These are phyloP conservation scores for Taxillus chinensis DNA, from an alignment of 164 flowering plant genomes.

Conservation along the genomic window DNA sequence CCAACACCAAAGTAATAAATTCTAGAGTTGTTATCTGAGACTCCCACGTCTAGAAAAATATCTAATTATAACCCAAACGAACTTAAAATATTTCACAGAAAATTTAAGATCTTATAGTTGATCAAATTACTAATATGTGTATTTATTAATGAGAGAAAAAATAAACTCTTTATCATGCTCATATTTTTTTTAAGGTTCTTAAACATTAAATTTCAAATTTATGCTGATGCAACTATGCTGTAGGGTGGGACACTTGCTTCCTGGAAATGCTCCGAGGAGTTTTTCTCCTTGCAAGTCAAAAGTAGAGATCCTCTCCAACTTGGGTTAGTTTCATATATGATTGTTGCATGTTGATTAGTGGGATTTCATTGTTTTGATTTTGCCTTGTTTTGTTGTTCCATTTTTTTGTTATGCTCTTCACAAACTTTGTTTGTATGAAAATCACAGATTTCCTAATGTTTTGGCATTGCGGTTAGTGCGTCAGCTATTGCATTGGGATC, in stretches of 20 bases:
- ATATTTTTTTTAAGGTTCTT: not conserved
- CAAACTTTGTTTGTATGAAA: constrained; percentile 1
- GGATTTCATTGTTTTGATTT: not conserved
- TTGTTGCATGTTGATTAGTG: not conserved
- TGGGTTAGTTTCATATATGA: constrained; percentile 47
- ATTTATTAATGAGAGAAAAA: too few species aligned
- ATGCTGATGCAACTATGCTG: constrained; percentile 2
- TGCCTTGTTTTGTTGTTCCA: not conserved
- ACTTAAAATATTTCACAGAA: too few species aligned
- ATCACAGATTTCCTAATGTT: constrained; percentile 76
- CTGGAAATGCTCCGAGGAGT: constrained; percentile 98
- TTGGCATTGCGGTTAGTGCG: constrained; percentile 88
- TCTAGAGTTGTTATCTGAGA: too few species aligned
- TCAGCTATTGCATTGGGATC: constrained; percentile 72
- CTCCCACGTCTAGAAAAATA: too few species aligned
- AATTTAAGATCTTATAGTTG: too few species aligned
- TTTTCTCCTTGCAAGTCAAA: constrained; percentile 60
- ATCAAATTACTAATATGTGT: too few species aligned
- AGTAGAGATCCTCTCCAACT: constrained; percentile 80
- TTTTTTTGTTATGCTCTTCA: not conserved
- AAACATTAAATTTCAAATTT: not conserved
- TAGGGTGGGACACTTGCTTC: constrained; percentile 54
- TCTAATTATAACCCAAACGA: too few species aligned
- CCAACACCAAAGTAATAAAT: too few species aligned
- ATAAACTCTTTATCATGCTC: too few species aligned